These are phyloP conservation scores for Penicillium sp. DNA, from an alignment of 2,329 filamentous ascomycete genomes.

Conservation along the genomic window DNA sequence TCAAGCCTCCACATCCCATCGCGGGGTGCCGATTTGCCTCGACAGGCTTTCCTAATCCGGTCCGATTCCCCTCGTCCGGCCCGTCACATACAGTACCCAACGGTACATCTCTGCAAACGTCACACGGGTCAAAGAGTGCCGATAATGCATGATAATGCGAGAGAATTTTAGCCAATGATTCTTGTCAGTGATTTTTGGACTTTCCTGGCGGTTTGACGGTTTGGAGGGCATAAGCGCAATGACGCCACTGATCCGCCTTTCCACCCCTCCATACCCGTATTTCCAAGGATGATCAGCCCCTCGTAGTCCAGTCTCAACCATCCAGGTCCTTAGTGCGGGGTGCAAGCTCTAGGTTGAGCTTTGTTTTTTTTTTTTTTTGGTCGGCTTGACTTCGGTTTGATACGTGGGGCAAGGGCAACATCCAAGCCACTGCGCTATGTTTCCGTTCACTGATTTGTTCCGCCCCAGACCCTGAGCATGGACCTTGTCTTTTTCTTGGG, in stretches of 20 bases:
- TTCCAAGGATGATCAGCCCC: not conserved
- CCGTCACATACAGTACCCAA: not conserved
- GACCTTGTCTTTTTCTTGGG: not conserved
- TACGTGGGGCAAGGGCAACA: not conserved
- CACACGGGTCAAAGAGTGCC: not conserved
- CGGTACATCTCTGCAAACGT: not conserved
- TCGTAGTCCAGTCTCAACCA: not conserved
- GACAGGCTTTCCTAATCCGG: slow-evolving; percentile 1
- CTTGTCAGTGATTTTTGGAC: not conserved
- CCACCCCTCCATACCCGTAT: not conserved
- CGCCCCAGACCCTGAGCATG: not conserved
- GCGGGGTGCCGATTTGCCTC: slow-evolving; percentile 14
- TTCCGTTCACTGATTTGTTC: not conserved
- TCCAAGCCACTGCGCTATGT: not conserved
- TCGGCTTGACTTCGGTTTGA: not conserved
- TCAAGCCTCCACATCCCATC: not conserved
- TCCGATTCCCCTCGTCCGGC: slow-evolving; percentile 14
- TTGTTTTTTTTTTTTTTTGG: not conserved
- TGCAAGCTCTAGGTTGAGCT: slow-evolving; percentile 3
- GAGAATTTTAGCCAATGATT: not conserved
- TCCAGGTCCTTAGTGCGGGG: slow-evolving; percentile 1
- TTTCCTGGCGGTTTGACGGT: not conserved
- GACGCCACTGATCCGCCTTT: slow-evolving; percentile 7
- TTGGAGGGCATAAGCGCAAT: slow-evolving; percentile 8
- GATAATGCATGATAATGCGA: not conserved